A percentile compares a stretch with the other conserved stretches of the same genome.
phyloP scores from a whole-genome alignment of 768 basidiomycete species.

The Tulasnella sp. region DNA sequence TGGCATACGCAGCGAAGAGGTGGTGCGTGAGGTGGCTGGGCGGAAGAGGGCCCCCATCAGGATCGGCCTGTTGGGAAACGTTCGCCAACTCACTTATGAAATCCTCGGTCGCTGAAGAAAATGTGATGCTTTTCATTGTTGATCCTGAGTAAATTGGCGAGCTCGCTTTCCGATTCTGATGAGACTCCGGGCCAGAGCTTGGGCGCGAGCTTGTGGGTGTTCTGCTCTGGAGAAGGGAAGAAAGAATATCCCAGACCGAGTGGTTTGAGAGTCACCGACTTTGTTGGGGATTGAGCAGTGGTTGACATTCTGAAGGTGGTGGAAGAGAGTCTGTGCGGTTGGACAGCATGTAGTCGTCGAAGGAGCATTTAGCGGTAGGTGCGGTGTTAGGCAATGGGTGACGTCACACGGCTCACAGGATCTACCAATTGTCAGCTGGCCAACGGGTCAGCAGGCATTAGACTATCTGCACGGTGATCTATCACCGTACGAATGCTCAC shows the following conservation, averaged over 20 bases:
- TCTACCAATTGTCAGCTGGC: too few species aligned
- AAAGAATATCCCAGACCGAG: background rate
- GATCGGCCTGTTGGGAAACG: background rate
- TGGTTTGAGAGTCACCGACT: background rate
- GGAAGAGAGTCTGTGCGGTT: background rate
- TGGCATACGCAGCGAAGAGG: slow-evolving; percentile 53
- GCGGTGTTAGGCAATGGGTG: background rate
- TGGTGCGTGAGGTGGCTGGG: slow-evolving; percentile 56
- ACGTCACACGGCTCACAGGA: background rate
- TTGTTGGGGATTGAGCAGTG: background rate
- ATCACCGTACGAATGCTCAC: too few species aligned
- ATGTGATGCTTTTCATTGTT: slow-evolving; percentile 45
- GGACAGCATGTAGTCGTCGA: background rate
- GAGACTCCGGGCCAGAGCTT: slow-evolving; percentile 35
- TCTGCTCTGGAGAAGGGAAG: background rate
- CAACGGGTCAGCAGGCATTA: too few species aligned
- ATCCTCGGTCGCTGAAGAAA: background rate
- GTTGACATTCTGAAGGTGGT: background rate
- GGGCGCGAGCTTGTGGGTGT: slow-evolving; percentile 33
- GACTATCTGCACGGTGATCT: too few species aligned
- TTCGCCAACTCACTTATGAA: background rate
- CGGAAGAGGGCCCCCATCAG: background rate
- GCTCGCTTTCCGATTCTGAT: slow-evolving; percentile 1
- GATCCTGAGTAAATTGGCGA: slow-evolving; percentile 16
- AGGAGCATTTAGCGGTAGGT: background rate